These are phyloP conservation scores for Saccharomycopsis javanensis DNA, from an alignment of 805 yeast species.

Conservation along the genomic window DNA sequence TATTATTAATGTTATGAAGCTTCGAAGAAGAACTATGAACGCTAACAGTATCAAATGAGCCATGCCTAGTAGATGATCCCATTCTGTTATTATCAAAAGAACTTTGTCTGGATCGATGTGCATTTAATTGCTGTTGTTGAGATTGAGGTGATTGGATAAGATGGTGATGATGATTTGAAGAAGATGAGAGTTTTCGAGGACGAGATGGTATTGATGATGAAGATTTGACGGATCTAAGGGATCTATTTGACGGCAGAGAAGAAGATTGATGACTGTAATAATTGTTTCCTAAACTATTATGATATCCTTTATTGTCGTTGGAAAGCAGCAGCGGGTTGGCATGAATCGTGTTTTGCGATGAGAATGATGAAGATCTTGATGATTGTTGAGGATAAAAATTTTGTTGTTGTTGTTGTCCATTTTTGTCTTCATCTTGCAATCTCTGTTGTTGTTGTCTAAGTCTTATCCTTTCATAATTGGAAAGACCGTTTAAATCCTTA, in stretches of 20 bases:
- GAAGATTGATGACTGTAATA: neutral
- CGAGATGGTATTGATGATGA: neutral
- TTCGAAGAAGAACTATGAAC: neutral
- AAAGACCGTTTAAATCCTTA: neutral
- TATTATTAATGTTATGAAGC: neutral
- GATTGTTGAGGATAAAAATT: neutral
- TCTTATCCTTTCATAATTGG: neutral
- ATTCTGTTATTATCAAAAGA: neutral
- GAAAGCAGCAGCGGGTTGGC: neutral
- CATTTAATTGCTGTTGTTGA: neutral
- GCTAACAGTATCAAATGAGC: neutral
- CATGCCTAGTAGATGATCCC: neutral
- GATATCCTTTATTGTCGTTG: neutral
- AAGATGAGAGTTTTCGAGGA: neutral
- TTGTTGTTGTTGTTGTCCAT: neutral
- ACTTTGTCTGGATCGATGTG: neutral
- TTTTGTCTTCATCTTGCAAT: neutral
- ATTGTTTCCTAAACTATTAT: neutral
- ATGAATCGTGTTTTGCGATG: neutral
- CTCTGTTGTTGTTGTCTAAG: neutral
- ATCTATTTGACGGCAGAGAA: neutral
- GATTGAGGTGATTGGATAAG: neutral
- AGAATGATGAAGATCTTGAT: neutral
- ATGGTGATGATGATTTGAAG: neutral
- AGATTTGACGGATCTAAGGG: neutral